Evolutionary conservation across 768 basidiomycete genomes (phyloP).

Genomic region (Mycena latifolia): DNA sequence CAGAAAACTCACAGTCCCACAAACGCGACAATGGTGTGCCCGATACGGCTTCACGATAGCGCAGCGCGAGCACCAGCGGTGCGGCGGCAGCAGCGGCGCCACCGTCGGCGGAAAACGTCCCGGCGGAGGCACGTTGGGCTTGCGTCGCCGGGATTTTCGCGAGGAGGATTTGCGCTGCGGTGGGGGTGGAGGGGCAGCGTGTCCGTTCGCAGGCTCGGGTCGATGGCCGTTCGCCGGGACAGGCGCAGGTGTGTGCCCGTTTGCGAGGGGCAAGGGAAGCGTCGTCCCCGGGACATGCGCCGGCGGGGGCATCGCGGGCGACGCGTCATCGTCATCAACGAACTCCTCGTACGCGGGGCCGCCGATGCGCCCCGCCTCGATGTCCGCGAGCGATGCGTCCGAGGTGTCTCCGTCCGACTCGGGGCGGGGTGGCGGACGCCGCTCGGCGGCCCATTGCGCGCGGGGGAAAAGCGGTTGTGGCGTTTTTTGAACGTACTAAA

Average conservation of each 20-base stretch:
- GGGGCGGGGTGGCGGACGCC: too few species aligned
- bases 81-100: slow-evolving; percentile 63
- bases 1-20: slow-evolving; percentile 62
- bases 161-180: not conserved
- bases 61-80: slow-evolving; percentile 76
- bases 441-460: slow-evolving; percentile 19
- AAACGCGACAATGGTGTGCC: slow-evolving; percentile 84
- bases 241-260: not conserved
- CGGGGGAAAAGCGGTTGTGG: slow-evolving; percentile 43
- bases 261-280: not conserved
- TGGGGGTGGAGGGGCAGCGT: not conserved
- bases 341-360: slow-evolving; percentile 58
- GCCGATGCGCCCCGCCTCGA: slow-evolving; percentile 47
- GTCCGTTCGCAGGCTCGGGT: not conserved
- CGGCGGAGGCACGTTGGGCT: not conserved
- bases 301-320: not conserved
- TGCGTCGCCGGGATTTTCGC: not conserved
- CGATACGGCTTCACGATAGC: slow-evolving; percentile 79
- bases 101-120: slow-evolving; percentile 27
- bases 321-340: not conserved
- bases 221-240: not conserved
- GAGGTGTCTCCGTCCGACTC: not conserved
- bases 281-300: slow-evolving; percentile 7
- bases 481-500: slow-evolving; percentile 45
- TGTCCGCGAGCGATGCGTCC: slow-evolving; percentile 28